phyloP scores from a whole-genome alignment of 257 asterid species.

The Petrea volubilis region DNA sequence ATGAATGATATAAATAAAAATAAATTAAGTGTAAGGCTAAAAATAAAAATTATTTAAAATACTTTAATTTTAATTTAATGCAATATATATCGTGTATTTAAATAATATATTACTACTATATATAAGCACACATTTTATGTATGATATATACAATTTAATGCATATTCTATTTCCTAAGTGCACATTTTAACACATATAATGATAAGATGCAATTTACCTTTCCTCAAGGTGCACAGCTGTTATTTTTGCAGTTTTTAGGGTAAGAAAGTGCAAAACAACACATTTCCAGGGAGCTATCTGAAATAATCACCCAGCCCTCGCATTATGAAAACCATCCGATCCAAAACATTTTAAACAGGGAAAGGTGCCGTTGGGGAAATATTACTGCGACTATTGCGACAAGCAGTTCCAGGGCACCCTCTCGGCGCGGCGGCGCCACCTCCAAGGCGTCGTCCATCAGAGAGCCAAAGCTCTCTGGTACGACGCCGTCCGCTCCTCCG shows the following conservation, averaged over 20 bases:
- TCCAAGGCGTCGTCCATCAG: conserved; percentile 80
- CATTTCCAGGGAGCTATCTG: not conserved
- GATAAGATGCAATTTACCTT: too few species aligned
- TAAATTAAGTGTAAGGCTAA: too few species aligned
- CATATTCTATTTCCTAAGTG: too few species aligned
- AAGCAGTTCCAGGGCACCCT: conserved; percentile 87
- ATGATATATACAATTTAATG: too few species aligned
- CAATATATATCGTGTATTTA: too few species aligned
- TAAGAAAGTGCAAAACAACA: not conserved
- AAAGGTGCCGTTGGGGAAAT: conserved; percentile 78
- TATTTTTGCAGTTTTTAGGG: not conserved
- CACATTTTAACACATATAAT: too few species aligned
- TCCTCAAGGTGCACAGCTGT: not conserved
- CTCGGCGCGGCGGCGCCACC: conserved; percentile 85
- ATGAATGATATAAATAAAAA: too few species aligned
- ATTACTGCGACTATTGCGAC: conserved; percentile 91
- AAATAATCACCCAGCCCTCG: too few species aligned
- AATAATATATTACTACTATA: too few species aligned
- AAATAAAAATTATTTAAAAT: too few species aligned
- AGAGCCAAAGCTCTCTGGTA: conserved; percentile 96
- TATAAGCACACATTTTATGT: too few species aligned
- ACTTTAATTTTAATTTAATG: too few species aligned
- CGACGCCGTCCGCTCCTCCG: conserved; percentile 55
- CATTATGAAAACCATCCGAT: not conserved
- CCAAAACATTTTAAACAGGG: not conserved